phyloP scores from a whole-genome alignment of 805 yeast genomes.

The Nakazawaea holstii region DNA sequence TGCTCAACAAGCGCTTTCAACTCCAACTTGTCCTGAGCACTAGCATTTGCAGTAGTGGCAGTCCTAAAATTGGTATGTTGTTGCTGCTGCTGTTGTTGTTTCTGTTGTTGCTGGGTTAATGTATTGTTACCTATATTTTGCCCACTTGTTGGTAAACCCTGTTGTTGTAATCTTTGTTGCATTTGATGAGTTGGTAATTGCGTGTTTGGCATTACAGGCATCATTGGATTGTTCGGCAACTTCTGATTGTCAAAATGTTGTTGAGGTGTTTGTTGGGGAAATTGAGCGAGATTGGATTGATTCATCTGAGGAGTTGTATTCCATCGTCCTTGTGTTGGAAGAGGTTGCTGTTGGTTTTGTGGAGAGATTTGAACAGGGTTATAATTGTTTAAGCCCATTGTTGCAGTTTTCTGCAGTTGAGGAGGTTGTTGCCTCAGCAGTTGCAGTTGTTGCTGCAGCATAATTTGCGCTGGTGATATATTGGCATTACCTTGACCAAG shows the following conservation, averaged over 20 bases:
- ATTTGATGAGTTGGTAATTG: slow-evolving; percentile 14
- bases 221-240: slow-evolving; percentile 14
- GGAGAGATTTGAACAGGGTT: slow-evolving; percentile 6
- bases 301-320: slow-evolving; percentile 15
- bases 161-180: slow-evolving; percentile 19
- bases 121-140: slow-evolving; percentile 10
- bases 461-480: slow-evolving; percentile 11
- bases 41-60: slow-evolving; percentile 22
- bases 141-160: slow-evolving; percentile 13
- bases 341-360: slow-evolving; percentile 18
- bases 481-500: slow-evolving; percentile 8
- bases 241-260: slow-evolving; percentile 14
- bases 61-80: slow-evolving; percentile 13
- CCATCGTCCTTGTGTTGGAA: slow-evolving; percentile 13
- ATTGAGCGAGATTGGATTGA: slow-evolving; percentile 12
- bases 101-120: slow-evolving; percentile 15
- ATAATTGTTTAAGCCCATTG: slow-evolving; percentile 10
- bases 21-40: slow-evolving; percentile 58
- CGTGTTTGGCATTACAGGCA: slow-evolving; percentile 3
- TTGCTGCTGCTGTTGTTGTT: slow-evolving; percentile 12
- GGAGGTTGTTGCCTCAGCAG: slow-evolving; percentile 16
- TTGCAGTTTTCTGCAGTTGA: slow-evolving; percentile 14
- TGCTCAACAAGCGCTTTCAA: slow-evolving; percentile 64
- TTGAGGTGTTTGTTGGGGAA: slow-evolving; percentile 13
- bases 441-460: slow-evolving; percentile 15